These are phyloP conservation scores for Fagopyrum homotropicum DNA, from an alignment of 148 eudicot species.

Conservation along the genomic window DNA sequence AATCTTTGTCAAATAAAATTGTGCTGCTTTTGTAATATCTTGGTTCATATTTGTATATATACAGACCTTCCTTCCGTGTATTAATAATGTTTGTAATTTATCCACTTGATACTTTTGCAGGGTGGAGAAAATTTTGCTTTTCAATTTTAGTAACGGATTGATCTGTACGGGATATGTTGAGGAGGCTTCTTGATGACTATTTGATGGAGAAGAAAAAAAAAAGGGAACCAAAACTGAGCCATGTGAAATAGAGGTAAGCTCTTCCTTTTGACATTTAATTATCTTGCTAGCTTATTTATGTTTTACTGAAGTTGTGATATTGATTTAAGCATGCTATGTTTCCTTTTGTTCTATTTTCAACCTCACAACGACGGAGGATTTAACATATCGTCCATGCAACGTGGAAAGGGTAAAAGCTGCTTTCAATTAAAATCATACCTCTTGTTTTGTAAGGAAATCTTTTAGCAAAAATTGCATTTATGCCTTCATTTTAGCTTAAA, in stretches of 20 bases:
- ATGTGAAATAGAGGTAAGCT: conserved; percentile 64
- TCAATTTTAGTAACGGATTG: too few relatives aligned
- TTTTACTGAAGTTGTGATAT: not conserved
- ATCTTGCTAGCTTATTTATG: not conserved
- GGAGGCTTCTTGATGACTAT: conserved; percentile 70
- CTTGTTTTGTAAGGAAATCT: not conserved
- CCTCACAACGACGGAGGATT: conserved; percentile 22
- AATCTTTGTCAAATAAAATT: not conserved
- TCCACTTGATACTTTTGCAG: conserved; percentile 3
- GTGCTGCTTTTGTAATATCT: not conserved
- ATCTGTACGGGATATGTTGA: conserved; percentile 42
- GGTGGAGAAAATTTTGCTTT: not conserved
- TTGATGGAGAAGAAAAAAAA: conserved; percentile 49
- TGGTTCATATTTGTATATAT: not conserved
- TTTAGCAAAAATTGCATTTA: not conserved
- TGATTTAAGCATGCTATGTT: not conserved
- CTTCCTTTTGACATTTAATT: not conserved
- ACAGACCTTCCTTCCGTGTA: not conserved
- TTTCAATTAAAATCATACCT: not conserved
- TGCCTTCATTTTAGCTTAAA: not conserved
- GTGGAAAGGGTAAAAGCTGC: conserved; percentile 46
- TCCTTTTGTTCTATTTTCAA: conserved; percentile 32
- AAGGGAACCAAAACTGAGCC: conserved; percentile 37
- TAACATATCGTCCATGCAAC: conserved; percentile 46
- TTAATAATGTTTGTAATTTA: not conserved